Conservation (phyloP, 345 rosid species). For the Bruguiera sexangula region DNA sequence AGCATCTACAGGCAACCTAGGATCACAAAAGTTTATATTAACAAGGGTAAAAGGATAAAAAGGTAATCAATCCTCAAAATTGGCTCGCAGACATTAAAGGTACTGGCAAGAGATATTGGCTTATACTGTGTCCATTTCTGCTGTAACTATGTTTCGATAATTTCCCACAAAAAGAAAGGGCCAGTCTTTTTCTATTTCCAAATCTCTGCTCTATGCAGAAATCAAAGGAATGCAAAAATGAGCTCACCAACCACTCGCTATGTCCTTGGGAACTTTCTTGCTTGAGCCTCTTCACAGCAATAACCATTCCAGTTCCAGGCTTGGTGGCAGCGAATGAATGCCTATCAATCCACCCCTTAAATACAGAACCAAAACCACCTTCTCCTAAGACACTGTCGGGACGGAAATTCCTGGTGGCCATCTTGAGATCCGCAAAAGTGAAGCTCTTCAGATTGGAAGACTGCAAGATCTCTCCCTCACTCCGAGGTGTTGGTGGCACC, state of each 20-base stretch:
- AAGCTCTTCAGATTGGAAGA: slow-evolving; percentile 68
- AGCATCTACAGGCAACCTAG: background rate
- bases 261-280: slow-evolving; percentile 91
- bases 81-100: background rate
- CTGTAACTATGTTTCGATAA: background rate
- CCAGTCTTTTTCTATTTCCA: background rate
- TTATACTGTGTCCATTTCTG: background rate
- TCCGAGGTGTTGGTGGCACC: slow-evolving; percentile 64
- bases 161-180: background rate
- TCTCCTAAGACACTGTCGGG: slow-evolving; percentile 92
- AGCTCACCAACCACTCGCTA: slow-evolving; percentile 93
- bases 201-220: background rate
- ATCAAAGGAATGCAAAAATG: slow-evolving; percentile 12
- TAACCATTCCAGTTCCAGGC: slow-evolving; percentile 82
- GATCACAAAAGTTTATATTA: background rate
- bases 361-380: slow-evolving; percentile 97
- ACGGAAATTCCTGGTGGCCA: slow-evolving; percentile 82
- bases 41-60: background rate
- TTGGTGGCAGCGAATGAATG: slow-evolving; percentile 54
- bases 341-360: slow-evolving; percentile 95
- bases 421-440: slow-evolving; percentile 60
- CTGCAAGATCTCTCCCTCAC: slow-evolving; percentile 86
- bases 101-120: background rate
- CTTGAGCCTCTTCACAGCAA: slow-evolving; percentile 91
- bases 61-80: background rate